Base-by-base conservation (phyloP, 139 green algal species). In the Chlamydomonas urium region DNA sequence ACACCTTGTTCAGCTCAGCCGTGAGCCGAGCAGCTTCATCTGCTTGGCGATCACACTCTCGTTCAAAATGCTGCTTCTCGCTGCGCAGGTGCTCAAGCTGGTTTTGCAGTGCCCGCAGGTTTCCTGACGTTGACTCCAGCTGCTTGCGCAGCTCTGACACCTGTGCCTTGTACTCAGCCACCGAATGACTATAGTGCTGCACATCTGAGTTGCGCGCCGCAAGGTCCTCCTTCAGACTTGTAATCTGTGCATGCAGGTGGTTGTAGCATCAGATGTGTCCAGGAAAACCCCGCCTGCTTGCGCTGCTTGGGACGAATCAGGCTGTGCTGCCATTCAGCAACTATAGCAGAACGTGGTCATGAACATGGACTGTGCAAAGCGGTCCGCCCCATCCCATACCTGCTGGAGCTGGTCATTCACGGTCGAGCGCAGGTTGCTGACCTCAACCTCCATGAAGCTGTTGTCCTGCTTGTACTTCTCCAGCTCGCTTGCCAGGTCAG, bases 141-240 rank as follows among this genome's bases (percentile, higher is more conserved):
- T 63, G 57, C 31, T 47, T 32, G 45, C 53, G 47, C 21, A 78
- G 62, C 26, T 72, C 35, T 26, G 75, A 69, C 1, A 47, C 31
- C 47, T 71, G 37, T 3, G n/a, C 50, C 65, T 69, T 73, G 24
- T 73, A 65, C 28, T 78, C 72, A 17, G 36, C 3, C 14, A 23
- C 38, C 29, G 31, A 5, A 3, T 38, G 66, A 4, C 63, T 31
- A 3, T 47, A n/a, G 24, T 73, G 66, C 66, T 47, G 47, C 32
- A 73, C 69, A 34, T 84, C 78, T 2, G 78, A 65, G 4, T 58
- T 62, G 23, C 71, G 57, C 0, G 48, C 65, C 2, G 73, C 70
- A 66, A 84, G 65, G 32, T 84, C 78, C 70, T 84, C 78, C 47
- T 76, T 68, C 6, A 78, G 71, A n/a, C 36, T 21, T 21, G 60